phyloP scores from a whole-genome alignment of 2,329 filamentous ascomycete species.

The Nannizziopsis arthrosporioides region DNA sequence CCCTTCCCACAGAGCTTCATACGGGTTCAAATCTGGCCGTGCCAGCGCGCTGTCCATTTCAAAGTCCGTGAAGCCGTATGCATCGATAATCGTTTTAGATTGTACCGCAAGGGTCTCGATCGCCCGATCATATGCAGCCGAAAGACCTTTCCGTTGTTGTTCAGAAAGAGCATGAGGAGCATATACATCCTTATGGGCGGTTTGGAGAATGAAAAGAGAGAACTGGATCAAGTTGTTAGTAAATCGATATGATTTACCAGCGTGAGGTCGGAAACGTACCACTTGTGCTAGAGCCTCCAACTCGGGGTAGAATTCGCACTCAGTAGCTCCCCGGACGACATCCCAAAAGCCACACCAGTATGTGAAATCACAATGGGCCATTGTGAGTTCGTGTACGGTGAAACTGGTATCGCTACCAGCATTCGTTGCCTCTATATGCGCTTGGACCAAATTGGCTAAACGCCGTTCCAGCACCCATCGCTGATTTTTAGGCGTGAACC shows the following conservation, averaged over 20 bases:
- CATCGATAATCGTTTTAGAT: conserved; percentile 17
- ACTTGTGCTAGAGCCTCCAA: conserved; percentile 15
- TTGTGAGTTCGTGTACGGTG: conserved; percentile 18
- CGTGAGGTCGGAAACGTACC: conserved; percentile 6
- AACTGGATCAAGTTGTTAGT: conserved; percentile 11
- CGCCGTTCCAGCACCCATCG: conserved; percentile 18
- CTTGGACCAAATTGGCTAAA: conserved; percentile 14
- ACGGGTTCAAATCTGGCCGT: conserved; percentile 17
- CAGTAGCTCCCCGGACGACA: conserved; percentile 10
- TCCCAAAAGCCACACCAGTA: conserved; percentile 19
- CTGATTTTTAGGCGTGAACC: conserved; percentile 15
- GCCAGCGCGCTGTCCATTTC: conserved; percentile 20
- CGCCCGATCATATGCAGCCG: conserved; percentile 14
- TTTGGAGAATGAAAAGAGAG: conserved; percentile 17
- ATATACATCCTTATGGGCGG: conserved; percentile 14
- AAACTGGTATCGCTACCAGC: conserved; percentile 19
- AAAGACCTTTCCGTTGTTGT: conserved; percentile 11
- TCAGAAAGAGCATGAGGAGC: conserved; percentile 12
- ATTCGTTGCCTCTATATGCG: conserved; percentile 17
- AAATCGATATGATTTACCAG: neutral
- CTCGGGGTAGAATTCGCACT: conserved; percentile 7
- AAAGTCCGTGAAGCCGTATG: conserved; percentile 20
- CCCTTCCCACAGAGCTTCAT: conserved; percentile 19
- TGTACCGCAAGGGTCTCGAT: conserved; percentile 16
- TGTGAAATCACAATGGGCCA: conserved; percentile 20